Evolutionary conservation across 129 eudicot species (phyloP).

Genomic region (Sambucus nigra): DNA sequence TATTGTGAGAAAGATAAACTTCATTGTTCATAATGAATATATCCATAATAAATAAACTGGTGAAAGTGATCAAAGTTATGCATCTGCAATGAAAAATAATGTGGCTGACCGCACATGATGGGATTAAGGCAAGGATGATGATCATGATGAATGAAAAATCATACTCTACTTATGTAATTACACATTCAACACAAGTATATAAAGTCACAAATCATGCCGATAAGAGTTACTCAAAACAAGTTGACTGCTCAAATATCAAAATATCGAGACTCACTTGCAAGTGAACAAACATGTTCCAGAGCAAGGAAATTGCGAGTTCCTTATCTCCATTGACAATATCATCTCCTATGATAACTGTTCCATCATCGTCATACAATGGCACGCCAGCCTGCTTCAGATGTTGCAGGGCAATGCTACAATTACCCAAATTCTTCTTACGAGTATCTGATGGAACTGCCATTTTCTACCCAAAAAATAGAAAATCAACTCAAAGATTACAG

Average conservation of each 20-base stretch:
- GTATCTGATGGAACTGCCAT: conserved; percentile 72
- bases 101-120: too few relatives aligned
- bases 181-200: too few relatives aligned
- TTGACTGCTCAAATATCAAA: too few relatives aligned
- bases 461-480: conserved; percentile 45
- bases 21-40: too few relatives aligned
- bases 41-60: neutral
- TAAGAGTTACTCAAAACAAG: too few relatives aligned
- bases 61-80: too few relatives aligned
- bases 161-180: too few relatives aligned
- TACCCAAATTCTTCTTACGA: conserved; percentile 54
- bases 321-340: conserved; percentile 80
- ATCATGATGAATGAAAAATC: too few relatives aligned
- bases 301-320: conserved; percentile 74
- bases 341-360: conserved; percentile 49
- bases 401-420: conserved; percentile 64
- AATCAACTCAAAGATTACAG: neutral
- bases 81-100: too few relatives aligned
- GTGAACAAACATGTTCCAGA: conserved; percentile 89
- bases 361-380: conserved; percentile 71
- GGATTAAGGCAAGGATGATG: too few relatives aligned
- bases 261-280: conserved; percentile 72
- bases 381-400: conserved; percentile 66
- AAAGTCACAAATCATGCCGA: too few relatives aligned
- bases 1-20: too few relatives aligned